Evolutionary conservation across 1,284 basidiomycete genomes (phyloP), one percentile per base, ranked within the genome.

Genomic region (Neonothopanus nambi): DNA sequence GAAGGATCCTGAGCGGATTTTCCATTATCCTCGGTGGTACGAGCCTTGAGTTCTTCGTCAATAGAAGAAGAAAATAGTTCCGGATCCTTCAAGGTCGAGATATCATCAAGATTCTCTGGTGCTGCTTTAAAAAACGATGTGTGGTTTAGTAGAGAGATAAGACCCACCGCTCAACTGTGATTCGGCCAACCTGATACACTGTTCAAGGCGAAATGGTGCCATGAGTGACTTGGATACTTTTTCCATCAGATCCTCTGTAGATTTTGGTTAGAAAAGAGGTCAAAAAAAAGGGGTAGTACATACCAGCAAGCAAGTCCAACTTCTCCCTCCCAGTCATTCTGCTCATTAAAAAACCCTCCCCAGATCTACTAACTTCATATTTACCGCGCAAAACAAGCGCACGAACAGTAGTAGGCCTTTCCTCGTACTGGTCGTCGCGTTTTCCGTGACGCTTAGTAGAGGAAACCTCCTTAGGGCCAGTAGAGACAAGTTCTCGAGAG

Each of bases 241-340:
- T 61, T 79, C 70, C 51, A 84, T 72, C 41, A 88, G 76, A 65
- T 89, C 86, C 81, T 88, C 88, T 90, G 58, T 17, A 26, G 24
- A 21, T 26, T 13, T 24, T 13, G 7, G 33, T 24, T 51, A 3
- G 28, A 36, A 3, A 35, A n/a, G 11, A n/a, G 21, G 38, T 21
- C 37, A 24, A 54, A 11, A 39, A 47, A 54, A 17, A 37, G 21
- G 20, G n/a, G n/a, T n/a, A n/a, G n/a, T 5, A 69, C 71, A 51
- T 63, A 88, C 88, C 87, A 59, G 86, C 87, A 35, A 91, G 70
- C 24, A 91, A 75, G 63, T 89, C 87, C 24, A 91, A 73, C 62
- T 91, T 91, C 68, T 91, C 89, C 61, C 86, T 77, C 1, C 88
- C 88, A 53, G 77, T 82, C 60, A 89, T 78, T 63, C 77, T 85